Base-by-base conservation (phyloP, 176 grass and related monocot species). In the Avena sativa region DNA sequence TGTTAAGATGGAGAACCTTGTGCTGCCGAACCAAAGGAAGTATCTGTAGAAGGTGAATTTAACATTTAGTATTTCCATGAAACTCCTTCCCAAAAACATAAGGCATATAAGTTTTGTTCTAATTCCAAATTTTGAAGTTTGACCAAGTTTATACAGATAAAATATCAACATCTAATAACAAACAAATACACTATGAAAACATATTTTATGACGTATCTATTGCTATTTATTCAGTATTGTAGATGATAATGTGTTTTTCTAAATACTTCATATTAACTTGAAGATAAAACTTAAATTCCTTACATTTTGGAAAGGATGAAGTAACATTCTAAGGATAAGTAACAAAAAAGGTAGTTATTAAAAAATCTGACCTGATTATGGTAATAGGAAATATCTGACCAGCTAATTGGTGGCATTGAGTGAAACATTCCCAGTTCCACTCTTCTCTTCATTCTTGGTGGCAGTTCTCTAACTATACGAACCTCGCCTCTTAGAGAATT, bases 381-480 rank as follows among this genome's bases (percentile, higher is more conserved):
- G 52, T 93, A 95, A 91, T 93, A 95, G 46, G 93, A 93, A 16
- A 95, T 91, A 73, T 91, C 59, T 21, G 93, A 95, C 93, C 91
- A 95, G 71, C 93, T 95, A 87, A 95, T 58, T 56, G 93, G 93
- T 72, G 89, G 89, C 87, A 93, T 89, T 9, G 91, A 91, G 74
- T 89, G 84, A 26, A 80, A 60, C 89, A 91, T 79, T 49, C 93
- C 87, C 36, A 83, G 32, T 19, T 91, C 77, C 16, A 89, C 56
- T 34, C 68, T 86, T 61, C 16, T 84, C 76, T 91, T 93, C 74
- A 95, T 78, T 87, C 43, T 91, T 43, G 73, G 89, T 21, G 93
- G 93, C 47, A 95, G 44, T 82, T 93, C 77, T 80, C 86, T 93
- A 44, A 93, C 73, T 76, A 95, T 88, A 9, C 81, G 82, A 5